Conservation (phyloP, 2,329 filamentous ascomycete species). For the Neophaeococcomyces aloes region DNA sequence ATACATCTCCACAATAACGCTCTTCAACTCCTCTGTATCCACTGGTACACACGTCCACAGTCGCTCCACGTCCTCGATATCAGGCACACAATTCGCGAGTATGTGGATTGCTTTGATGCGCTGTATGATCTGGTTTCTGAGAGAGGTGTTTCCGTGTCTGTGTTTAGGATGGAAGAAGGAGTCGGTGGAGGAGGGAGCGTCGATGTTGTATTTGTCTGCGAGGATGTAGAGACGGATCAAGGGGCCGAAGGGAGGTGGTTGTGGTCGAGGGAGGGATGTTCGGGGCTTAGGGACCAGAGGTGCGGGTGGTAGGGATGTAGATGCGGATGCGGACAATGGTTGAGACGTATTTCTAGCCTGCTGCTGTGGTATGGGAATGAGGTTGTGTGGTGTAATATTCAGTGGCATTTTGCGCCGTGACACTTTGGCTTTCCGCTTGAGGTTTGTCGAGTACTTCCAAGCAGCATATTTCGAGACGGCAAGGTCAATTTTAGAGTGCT, state of each 20-base stretch:
- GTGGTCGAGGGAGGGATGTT: not conserved
- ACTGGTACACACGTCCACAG: not conserved
- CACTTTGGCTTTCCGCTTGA: conserved; percentile 14
- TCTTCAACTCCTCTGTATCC: not conserved
- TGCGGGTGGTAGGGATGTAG: not conserved
- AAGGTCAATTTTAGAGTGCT: not conserved
- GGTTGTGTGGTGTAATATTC: too few species aligned
- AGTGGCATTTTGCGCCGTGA: not conserved
- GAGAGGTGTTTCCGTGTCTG: not conserved
- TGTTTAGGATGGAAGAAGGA: not conserved
- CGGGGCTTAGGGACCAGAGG: too few species aligned
- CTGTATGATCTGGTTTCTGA: not conserved
- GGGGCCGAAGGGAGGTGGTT: not conserved
- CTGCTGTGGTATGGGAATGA: too few species aligned
- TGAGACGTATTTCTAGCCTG: too few species aligned
- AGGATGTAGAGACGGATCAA: conserved; percentile 11
- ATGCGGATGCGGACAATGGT: not conserved
- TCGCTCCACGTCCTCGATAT: not conserved
- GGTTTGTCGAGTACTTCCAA: not conserved
- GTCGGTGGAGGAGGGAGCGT: not conserved
- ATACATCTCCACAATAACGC: not conserved
- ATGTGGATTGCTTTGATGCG: not conserved
- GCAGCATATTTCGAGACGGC: not conserved
- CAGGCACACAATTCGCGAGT: conserved; percentile 2
- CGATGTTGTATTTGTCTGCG: conserved; percentile 13